A percentile compares a stretch with the other conserved stretches of the same genome.
Evolutionary conservation across 257 asterid genomes (phyloP).

Genomic region (Verbascum thapsus): DNA sequence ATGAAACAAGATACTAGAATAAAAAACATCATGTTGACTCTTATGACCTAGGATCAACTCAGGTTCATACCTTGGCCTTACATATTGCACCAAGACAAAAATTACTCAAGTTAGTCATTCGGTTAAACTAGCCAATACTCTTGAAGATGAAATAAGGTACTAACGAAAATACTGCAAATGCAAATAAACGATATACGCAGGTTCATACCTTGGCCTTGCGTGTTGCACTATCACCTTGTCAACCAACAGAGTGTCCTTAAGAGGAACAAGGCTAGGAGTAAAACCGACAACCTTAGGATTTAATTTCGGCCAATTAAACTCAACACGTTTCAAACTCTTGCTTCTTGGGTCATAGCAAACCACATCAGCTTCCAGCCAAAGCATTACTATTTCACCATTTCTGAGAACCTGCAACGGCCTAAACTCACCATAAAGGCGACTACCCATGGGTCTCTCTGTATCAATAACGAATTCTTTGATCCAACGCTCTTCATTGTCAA

Average conservation of each 20-base stretch:
- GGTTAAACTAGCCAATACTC: too few relatives aligned
- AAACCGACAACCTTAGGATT: constrained; percentile 9
- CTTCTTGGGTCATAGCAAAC: constrained; percentile 27
- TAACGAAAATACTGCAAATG: too few relatives aligned
- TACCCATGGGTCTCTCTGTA: not conserved
- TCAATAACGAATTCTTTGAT: constrained; percentile 26
- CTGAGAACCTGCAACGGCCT: constrained; percentile 39
- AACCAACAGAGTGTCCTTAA: constrained; percentile 29
- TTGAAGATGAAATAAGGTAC: too few relatives aligned
- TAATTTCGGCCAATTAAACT: not conserved
- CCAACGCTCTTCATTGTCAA: constrained; percentile 25
- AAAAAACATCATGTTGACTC: too few relatives aligned
- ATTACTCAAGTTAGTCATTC: too few relatives aligned
- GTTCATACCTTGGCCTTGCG: constrained; percentile 26
- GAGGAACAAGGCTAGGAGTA: constrained; percentile 36
- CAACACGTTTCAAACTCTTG: constrained; percentile 16
- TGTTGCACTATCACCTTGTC: constrained; percentile 18
- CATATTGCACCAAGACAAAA: too few relatives aligned
- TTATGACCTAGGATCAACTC: too few relatives aligned
- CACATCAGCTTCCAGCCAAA: constrained; percentile 18
- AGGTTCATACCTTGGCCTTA: too few relatives aligned
- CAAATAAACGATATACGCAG: not conserved
- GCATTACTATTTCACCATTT: constrained; percentile 31
- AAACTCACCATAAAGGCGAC: constrained; percentile 10
- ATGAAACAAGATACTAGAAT: too few relatives aligned